Base-by-base conservation (phyloP, 164 flowering plant species). In the Taxillus chinensis region DNA sequence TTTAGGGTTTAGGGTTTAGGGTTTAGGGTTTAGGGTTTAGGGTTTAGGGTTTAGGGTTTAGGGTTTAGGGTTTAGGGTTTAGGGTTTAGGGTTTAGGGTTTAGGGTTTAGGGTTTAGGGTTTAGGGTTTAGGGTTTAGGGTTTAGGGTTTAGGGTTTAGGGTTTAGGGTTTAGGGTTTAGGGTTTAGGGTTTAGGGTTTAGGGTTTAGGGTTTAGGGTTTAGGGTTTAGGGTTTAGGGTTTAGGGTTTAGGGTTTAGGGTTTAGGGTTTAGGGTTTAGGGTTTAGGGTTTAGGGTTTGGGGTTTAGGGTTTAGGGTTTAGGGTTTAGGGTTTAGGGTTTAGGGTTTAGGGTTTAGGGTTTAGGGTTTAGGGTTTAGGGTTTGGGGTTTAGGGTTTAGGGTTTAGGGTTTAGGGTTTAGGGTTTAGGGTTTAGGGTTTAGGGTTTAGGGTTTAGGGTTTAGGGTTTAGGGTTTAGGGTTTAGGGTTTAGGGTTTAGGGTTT, bases 401-500 rank as follows among this genome's bases (percentile, higher is more conserved):
- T 48, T 48, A 8, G 5, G 51, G 14, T 11, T 48, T 48, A 8
- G 12, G 51, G 11, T 11, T 48, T 48, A 8, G 12, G 51, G 51
- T 11, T 48, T 48, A 8, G 9, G 14, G 11, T 4, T 48, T 48
- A 4, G 5, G 14, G 51, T 8, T 48, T 48, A 48, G 51, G 11
- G 51, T 48, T 48, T 48, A 48, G 51, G 51, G 51, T 48, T 48
- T 48, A 8, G 51, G 11, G 14, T 48, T 48, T 48, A 48, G 51
- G 51, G 51, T 48, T 48, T 48, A 48, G 51, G 51, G 51, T 48
- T 48, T 48, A 48, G 51, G 51, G 51, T 48, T 48, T 48, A 8
- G 51, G 51, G 51, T 48, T 48, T 48, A 8, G 51, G 51, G 51
- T 12, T 48, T 48, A 8, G 14, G 51, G 51, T 48, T 48, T 8